A percentile compares a stretch with the other conserved stretches of the same genome.
phyloP scores from a whole-genome alignment of 345 rosid genomes.

The Eucalyptus shirleyi region DNA sequence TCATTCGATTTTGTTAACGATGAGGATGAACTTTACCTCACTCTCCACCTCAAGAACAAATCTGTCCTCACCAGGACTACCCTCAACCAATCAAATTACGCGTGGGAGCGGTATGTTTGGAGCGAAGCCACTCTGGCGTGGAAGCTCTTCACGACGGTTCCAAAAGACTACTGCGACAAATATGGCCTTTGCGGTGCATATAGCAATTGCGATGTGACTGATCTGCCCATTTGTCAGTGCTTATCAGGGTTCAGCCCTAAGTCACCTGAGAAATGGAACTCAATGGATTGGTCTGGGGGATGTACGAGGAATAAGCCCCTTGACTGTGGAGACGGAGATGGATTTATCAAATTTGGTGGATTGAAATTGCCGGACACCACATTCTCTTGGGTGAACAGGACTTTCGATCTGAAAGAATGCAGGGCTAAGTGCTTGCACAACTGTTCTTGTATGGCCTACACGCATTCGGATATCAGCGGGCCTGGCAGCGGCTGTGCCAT shows the following conservation, averaged over 20 bases:
- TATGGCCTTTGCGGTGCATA: slow-evolving; percentile 20
- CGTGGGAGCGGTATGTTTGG: slow-evolving; percentile 23
- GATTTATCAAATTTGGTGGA: slow-evolving; percentile 1
- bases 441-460: slow-evolving; percentile 25
- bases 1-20: slow-evolving; percentile 4
- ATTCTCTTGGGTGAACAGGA: slow-evolving; percentile 8
- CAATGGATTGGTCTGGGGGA: slow-evolving; percentile 4
- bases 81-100: slow-evolving; percentile 5
- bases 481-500: slow-evolving; percentile 19
- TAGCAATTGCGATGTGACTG: slow-evolving; percentile 15
- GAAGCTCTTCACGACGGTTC: slow-evolving; percentile 16
- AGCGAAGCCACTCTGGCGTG: slow-evolving; percentile 13
- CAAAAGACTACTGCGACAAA: slow-evolving; percentile 29
- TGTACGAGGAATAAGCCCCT: slow-evolving; percentile 6
- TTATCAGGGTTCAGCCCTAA: slow-evolving; percentile 4
- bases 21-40: slow-evolving; percentile 14
- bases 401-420: slow-evolving; percentile 14
- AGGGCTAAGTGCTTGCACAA: slow-evolving; percentile 11
- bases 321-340: slow-evolving; percentile 1
- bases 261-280: slow-evolving; percentile 7
- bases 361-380: slow-evolving; percentile 9
- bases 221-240: slow-evolving; percentile 13
- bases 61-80: slow-evolving; percentile 10
- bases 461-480: slow-evolving; percentile 5
- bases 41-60: neutral